Conservation (phyloP, 495 filamentous ascomycete species). For the Tuber brumale region DNA sequence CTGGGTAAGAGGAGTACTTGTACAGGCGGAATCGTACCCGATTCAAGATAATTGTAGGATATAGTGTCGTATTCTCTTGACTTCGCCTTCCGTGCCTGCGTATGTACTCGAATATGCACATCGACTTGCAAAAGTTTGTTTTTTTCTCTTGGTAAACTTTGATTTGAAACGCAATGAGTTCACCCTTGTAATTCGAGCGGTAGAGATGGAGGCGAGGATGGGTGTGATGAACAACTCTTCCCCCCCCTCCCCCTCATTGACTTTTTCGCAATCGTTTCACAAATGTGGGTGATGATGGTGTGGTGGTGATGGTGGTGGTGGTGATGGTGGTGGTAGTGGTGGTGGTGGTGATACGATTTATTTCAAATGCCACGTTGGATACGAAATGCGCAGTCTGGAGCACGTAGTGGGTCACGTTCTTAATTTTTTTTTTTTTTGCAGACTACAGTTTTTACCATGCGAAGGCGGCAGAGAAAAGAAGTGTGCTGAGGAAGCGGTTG, state of each 20-base stretch:
- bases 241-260: background rate
- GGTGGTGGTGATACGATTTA: background rate
- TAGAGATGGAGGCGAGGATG: background rate
- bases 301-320: background rate
- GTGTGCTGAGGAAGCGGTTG: background rate
- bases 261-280: background rate
- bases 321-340: background rate
- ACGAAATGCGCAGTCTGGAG: background rate
- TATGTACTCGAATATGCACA: background rate
- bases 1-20: background rate
- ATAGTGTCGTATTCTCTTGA: background rate
- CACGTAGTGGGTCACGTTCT: constrained; percentile 1
- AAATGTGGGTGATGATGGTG: background rate
- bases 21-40: background rate
- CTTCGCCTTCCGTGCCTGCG: background rate
- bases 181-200: background rate
- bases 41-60: background rate
- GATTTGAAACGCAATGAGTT: constrained; percentile 2
- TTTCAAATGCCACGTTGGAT: background rate
- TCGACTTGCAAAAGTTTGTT: background rate
- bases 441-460: background rate
- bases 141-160: background rate
- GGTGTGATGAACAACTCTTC: background rate
- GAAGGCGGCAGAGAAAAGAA: background rate
- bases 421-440: background rate